Evolutionary conservation across 257 asterid genomes (phyloP).

Genomic region (Capsicum pubescens): DNA sequence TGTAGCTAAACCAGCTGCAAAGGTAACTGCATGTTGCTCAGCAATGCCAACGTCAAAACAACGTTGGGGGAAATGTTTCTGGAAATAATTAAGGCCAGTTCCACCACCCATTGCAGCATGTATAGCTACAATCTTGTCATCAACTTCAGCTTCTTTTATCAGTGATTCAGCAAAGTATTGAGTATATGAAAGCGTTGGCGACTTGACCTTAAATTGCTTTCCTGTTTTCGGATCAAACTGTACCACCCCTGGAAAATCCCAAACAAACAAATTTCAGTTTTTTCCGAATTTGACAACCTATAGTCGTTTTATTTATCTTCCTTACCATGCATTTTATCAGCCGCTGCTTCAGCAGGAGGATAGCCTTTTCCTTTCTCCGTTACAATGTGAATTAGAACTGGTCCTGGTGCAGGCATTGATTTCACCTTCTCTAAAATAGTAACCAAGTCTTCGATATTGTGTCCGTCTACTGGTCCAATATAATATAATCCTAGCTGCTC

Average conservation of each 20-base stretch:
- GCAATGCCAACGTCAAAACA: constrained; percentile 89
- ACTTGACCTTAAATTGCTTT: constrained; percentile 58
- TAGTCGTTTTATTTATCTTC: not conserved
- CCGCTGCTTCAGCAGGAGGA: constrained; percentile 76
- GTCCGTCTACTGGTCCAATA: constrained; percentile 87
- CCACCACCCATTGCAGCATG: constrained; percentile 97
- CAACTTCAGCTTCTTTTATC: constrained; percentile 75
- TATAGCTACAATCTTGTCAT: constrained; percentile 62
- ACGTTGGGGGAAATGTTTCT: constrained; percentile 64
- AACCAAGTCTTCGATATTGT: constrained; percentile 60
- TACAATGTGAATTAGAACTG: constrained; percentile 73
- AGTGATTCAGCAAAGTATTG: constrained; percentile 80
- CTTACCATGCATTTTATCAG: constrained; percentile 82
- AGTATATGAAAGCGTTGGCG: constrained; percentile 68
- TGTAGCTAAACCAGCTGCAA: constrained; percentile 83
- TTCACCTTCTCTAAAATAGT: constrained; percentile 65
- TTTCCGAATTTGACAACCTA: not conserved
- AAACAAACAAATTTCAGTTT: not conserved
- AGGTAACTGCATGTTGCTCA: constrained; percentile 86
- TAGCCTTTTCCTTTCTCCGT: constrained; percentile 86
- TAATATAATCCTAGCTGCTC: constrained; percentile 86
- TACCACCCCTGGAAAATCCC: constrained; percentile 63
- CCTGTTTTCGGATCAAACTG: constrained; percentile 81
- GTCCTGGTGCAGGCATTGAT: constrained; percentile 76
- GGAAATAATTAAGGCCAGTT: constrained; percentile 75